These are phyloP conservation scores for Ophidiomyces ophidiicola DNA, from an alignment of 2,329 filamentous ascomycete genomes.

Conservation along the genomic window DNA sequence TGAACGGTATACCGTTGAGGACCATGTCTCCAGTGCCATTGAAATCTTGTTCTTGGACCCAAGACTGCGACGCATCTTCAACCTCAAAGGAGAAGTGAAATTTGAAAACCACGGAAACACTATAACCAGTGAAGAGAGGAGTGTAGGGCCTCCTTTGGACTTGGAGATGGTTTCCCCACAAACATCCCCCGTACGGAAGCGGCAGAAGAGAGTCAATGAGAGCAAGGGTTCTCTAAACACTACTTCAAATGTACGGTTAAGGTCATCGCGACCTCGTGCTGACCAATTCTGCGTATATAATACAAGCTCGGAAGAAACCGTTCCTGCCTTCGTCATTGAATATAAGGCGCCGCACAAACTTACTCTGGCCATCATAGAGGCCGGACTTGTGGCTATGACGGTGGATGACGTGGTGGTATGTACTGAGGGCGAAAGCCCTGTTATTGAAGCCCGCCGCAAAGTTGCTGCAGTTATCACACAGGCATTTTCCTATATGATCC, in stretches of 20 bases:
- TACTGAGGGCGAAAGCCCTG: constrained; percentile 21
- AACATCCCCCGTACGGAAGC: too few relatives aligned
- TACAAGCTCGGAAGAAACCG: constrained; percentile 14
- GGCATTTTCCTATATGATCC: constrained; percentile 41
- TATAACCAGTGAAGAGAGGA: not conserved
- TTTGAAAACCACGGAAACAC: constrained; percentile 17
- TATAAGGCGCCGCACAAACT: constrained; percentile 41
- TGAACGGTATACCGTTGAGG: constrained; percentile 9
- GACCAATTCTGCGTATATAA: constrained; percentile 29
- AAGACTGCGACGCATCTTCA: constrained; percentile 8
- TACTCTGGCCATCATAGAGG: constrained; percentile 31
- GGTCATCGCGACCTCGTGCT: constrained; percentile 18
- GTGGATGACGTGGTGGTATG: constrained; percentile 29
- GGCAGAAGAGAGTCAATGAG: too few relatives aligned
- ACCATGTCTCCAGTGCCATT: constrained; percentile 9
- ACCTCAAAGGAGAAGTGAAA: constrained; percentile 10
- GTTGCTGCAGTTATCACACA: constrained; percentile 37
- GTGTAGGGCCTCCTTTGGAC: not conserved
- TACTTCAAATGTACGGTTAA: constrained; percentile 1
- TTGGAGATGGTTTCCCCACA: constrained; percentile 1
- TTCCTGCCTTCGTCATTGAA: constrained; percentile 27
- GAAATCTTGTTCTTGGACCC: constrained; percentile 2
- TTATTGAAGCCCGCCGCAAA: constrained; percentile 21
- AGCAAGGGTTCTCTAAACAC: too few relatives aligned
- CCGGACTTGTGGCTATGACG: constrained; percentile 33